Conservation (phyloP, 371 early-diverging fungal species). For the Syncephalastrum monosporum region DNA sequence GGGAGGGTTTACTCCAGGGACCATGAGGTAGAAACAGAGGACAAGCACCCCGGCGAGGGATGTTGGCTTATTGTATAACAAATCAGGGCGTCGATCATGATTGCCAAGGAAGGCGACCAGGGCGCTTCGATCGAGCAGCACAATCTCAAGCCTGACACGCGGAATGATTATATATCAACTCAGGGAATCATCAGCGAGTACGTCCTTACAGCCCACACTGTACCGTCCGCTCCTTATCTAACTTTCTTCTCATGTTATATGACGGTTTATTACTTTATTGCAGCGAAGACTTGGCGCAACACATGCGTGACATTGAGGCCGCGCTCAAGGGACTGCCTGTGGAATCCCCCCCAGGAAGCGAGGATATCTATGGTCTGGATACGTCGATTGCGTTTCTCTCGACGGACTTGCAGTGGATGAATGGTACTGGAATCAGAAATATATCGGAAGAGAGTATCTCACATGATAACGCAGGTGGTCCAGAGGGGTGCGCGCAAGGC, state of each 20-base stretch:
- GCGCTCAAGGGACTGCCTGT: constrained; percentile 28
- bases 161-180: constrained; percentile 27
- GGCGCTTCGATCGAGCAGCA: constrained; percentile 30
- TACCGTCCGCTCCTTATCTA: background rate
- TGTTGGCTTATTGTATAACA: too few species aligned
- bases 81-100: too few species aligned
- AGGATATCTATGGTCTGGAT: constrained; percentile 53
- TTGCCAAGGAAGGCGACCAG: too few species aligned
- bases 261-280: too few species aligned
- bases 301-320: background rate
- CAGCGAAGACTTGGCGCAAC: background rate
- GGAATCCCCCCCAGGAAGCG: constrained; percentile 43
- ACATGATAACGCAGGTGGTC: constrained; percentile 28
- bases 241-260: background rate
- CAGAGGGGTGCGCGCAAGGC: constrained; percentile 31
- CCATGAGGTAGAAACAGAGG: constrained; percentile 24
- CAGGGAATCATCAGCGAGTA: constrained; percentile 32
- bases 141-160: constrained; percentile 31
- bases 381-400: constrained; percentile 34
- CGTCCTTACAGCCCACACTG: background rate
- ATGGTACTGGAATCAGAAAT: constrained; percentile 22
- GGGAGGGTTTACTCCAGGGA: constrained; percentile 44
- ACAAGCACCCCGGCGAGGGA: too few species aligned
- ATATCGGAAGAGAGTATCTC: background rate
- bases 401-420: constrained; percentile 50